These are phyloP conservation scores for Symbiodinium pilosum DNA, from an alignment of 73 alveolate species.

Conservation along the genomic window DNA sequence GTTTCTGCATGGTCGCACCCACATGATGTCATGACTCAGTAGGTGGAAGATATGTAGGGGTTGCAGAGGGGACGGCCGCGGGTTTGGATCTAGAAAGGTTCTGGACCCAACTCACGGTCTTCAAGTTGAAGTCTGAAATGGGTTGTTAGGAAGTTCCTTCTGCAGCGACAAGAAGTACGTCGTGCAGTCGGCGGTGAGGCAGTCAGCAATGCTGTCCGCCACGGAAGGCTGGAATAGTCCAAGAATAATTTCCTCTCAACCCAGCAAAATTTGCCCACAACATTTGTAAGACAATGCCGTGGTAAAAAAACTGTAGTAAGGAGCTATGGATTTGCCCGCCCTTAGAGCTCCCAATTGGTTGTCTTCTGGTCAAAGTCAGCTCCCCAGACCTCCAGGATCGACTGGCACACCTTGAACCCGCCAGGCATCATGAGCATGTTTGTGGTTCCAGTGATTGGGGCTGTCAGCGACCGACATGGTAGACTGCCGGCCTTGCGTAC, in stretches of 20 bases:
- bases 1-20: too few species aligned
- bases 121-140: too few species aligned
- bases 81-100: not conserved
- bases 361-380: too few species aligned
- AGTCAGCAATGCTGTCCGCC: slow-evolving; percentile 14
- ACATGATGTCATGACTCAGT: too few species aligned
- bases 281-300: too few species aligned
- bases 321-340: too few species aligned
- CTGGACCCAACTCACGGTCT: not conserved
- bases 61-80: not conserved
- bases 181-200: slow-evolving; percentile 6
- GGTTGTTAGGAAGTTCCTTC: not conserved
- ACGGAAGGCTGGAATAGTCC: slow-evolving; percentile 22
- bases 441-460: slow-evolving; percentile 17
- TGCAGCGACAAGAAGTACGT: slow-evolving; percentile 9
- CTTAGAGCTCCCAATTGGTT: too few species aligned
- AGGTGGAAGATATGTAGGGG: too few species aligned
- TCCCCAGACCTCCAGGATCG: too few species aligned
- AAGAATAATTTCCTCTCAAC: too few species aligned
- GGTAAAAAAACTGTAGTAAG: too few species aligned
- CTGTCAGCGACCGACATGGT: not conserved
- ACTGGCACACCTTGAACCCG: not conserved
- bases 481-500: not conserved
- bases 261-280: too few species aligned
- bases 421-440: slow-evolving; percentile 3